Percentiles rank a stretch among this genome's conserved stretches.
phyloP scores from a whole-genome alignment of 225 moss, liverwort and hornwort genomes.

The Pseudoscleropodium purum region DNA sequence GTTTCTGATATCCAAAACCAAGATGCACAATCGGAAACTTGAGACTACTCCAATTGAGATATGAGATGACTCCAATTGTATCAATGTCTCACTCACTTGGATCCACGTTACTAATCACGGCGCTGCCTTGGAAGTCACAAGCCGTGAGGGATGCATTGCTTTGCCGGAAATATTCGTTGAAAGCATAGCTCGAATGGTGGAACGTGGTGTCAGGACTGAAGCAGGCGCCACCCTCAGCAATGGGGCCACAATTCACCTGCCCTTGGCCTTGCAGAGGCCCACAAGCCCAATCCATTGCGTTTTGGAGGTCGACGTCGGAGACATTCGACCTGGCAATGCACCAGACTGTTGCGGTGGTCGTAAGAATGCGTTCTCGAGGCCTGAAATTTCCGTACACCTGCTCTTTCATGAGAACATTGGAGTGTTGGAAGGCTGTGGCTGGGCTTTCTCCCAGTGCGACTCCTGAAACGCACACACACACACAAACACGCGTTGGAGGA shows the following conservation, averaged over 20 bases:
- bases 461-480: neutral
- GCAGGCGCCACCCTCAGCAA: neutral
- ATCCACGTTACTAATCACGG: neutral
- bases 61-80: neutral
- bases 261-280: neutral
- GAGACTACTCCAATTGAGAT: no score
- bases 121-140: neutral
- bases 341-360: neutral
- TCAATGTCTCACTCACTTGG: neutral
- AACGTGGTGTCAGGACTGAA: neutral
- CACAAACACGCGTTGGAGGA: neutral
- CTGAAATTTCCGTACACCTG: neutral
- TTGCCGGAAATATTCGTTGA: neutral
- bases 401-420: neutral
- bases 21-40: neutral
- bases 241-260: neutral
- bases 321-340: neutral
- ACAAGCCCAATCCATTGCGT: neutral
- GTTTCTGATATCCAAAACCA: neutral
- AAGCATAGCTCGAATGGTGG: neutral
- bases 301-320: neutral
- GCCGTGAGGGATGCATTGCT: neutral
- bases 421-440: neutral
- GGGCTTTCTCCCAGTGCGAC: neutral
- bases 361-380: neutral